phyloP scores from a whole-genome alignment of 176 grass and related monocot genomes.

The Coix lacrymajobi region DNA sequence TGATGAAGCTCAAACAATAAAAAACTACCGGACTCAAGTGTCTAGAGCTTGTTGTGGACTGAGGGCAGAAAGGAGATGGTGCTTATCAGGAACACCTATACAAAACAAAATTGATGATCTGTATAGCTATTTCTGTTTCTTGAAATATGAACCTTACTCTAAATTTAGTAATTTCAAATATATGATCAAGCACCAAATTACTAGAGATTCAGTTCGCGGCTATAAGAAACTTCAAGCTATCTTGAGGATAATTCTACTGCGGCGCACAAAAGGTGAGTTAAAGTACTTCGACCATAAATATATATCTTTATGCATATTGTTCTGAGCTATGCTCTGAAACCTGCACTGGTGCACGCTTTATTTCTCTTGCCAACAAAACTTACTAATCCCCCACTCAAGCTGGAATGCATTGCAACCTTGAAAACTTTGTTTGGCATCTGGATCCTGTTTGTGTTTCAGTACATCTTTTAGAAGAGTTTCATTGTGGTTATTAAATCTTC shows the following conservation, averaged over 20 bases:
- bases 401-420: background rate
- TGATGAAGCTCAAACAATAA: constrained; percentile 97
- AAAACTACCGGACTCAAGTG: constrained; percentile 73
- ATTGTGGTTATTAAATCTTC: background rate
- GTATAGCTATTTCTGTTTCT: constrained; percentile 90
- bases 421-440: background rate
- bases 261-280: constrained; percentile 82
- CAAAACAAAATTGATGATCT: constrained; percentile 94
- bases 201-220: constrained; percentile 51
- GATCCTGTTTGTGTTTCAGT: background rate
- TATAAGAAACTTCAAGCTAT: constrained; percentile 94
- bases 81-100: constrained; percentile 93
- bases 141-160: constrained; percentile 85
- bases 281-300: background rate
- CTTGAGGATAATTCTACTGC: constrained; percentile 70
- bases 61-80: constrained; percentile 81
- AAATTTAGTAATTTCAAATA: constrained; percentile 43
- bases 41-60: constrained; percentile 80
- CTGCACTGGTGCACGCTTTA: background rate
- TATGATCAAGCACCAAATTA: constrained; percentile 58
- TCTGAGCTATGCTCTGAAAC: background rate
- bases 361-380: background rate
- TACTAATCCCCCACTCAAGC: background rate
- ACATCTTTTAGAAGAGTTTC: background rate
- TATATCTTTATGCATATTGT: background rate